Evolutionary conservation across 495 filamentous ascomycete genomes (phyloP), one percentile per base, ranked within the genome.

Genomic region (Aspergillus baeticus): DNA sequence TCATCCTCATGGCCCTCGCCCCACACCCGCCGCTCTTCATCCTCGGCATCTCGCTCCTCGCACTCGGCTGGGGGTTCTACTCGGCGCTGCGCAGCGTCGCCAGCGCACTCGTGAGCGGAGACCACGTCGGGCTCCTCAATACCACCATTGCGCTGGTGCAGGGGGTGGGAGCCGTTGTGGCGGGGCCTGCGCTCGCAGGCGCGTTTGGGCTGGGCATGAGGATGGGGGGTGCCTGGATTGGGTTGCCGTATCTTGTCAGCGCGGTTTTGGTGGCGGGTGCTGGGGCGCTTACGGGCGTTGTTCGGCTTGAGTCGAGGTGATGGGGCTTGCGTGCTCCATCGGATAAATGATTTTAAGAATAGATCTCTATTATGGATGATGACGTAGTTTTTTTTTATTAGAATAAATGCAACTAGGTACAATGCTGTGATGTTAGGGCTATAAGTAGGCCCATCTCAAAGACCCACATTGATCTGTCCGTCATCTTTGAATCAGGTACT

Each of bases 21-120:
- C 17, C 23, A 10, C 34, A 51, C 8, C 55, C 55, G 6, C 39
- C 18, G 15, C 29, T 41, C 10, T 57, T 57, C 37, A 33, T 18
- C 18, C 13, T 57, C 7, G 46, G 55, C 2, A 39, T 57, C 7
- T 44, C 55, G 5, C 15, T 57, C 10, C 15, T 34, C 5, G 55
- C 55, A 0, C 39, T 57, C 10, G 55, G 55, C 17, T 57, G 55
- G 46, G 55, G 55, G 5, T 57, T 51, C 39, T 57, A 57, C 37
- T 31, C 44, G 5, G 36, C 55, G 15, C 47, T 57, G 3, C 55
- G 46, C 13, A 57, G 47, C 35, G 55, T 51, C 10, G 47, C 45
- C 23, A 57, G 36, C 15, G 47, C 55, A 1, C 29, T 57, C 18
- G 55, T 51, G 31, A 48, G 23, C 2, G 37, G 51, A 26, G 18